These are phyloP conservation scores for Fusarium miscanthi DNA, from an alignment of 2,329 filamentous ascomycete species.

Conservation along the genomic window DNA sequence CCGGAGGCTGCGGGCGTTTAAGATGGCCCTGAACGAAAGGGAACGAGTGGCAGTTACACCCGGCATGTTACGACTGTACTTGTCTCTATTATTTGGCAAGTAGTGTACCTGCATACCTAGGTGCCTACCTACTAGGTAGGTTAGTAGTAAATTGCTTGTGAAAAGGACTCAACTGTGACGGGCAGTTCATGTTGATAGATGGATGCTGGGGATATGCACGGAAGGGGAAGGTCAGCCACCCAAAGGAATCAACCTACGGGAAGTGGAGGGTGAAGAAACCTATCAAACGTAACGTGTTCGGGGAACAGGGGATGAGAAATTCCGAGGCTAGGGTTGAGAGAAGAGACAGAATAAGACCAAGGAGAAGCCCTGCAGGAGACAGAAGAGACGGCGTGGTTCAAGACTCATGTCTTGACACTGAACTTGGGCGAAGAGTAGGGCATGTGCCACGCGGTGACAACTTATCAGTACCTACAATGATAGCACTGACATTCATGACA, in stretches of 20 bases:
- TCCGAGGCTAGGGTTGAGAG: constrained; percentile 23
- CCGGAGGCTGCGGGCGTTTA: constrained; percentile 4
- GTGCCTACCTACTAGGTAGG: no score
- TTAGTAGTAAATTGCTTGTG: neutral
- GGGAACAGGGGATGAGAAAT: constrained; percentile 31
- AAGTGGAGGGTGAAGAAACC: constrained; percentile 6
- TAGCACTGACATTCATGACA: neutral
- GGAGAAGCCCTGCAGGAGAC: neutral
- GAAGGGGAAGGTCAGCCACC: constrained; percentile 32
- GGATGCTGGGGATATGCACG: constrained; percentile 23
- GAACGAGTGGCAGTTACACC: neutral
- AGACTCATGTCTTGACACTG: neutral
- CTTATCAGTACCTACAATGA: neutral
- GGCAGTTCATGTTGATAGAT: neutral
- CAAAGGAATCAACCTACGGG: constrained; percentile 11
- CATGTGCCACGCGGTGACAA: neutral
- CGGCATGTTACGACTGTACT: neutral
- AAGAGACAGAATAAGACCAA: neutral
- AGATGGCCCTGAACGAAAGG: constrained; percentile 10
- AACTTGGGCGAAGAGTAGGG: neutral
- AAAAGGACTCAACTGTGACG: neutral
- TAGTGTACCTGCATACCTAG: neutral
- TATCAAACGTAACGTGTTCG: constrained; percentile 16
- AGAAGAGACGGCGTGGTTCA: constrained; percentile 1
- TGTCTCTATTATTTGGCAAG: neutral